Evolutionary conservation across 2,329 filamentous ascomycete species (phyloP).

Genomic region (Thielaviopsis ethacetica): DNA sequence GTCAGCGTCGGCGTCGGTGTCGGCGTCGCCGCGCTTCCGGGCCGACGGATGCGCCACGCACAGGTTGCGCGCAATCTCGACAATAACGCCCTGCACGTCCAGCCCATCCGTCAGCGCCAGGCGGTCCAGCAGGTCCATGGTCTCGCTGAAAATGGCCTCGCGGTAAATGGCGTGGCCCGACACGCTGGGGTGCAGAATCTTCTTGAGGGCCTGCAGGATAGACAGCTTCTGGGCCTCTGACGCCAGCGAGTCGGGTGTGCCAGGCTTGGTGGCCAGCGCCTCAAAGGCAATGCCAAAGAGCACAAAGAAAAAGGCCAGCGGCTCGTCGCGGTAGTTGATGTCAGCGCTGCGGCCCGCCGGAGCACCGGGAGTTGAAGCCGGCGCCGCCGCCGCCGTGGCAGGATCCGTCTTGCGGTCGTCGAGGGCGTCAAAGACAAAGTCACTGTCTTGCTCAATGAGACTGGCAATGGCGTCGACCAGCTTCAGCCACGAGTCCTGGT

Average conservation of each 20-base stretch:
- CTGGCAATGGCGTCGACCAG: conserved; percentile 95
- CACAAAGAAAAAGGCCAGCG: conserved; percentile 97
- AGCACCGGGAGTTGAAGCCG: background rate
- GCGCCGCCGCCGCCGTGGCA: conserved; percentile 14
- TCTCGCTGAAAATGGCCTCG: conserved; percentile 89
- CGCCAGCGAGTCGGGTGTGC: conserved; percentile 38
- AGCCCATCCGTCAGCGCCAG: conserved; percentile 82
- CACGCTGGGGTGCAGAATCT: conserved; percentile 85
- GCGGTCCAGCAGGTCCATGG: conserved; percentile 86
- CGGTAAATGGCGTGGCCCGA: conserved; percentile 94
- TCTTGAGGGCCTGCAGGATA: conserved; percentile 81
- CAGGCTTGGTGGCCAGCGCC: conserved; percentile 67
- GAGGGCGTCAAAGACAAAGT: conserved; percentile 91
- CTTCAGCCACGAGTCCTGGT: conserved; percentile 93
- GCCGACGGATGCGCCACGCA: conserved; percentile 87
- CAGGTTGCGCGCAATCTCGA: conserved; percentile 80
- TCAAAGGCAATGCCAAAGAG: conserved; percentile 94
- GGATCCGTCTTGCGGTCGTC: conserved; percentile 63
- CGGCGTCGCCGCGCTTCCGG: conserved; percentile 25
- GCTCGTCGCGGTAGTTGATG: conserved; percentile 96
- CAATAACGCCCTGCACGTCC: conserved; percentile 79
- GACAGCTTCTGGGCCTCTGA: conserved; percentile 68
- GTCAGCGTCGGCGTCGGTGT: conserved; percentile 48
- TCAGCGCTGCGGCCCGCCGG: conserved; percentile 30
- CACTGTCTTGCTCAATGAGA: conserved; percentile 91